These are phyloP conservation scores for Xanthoceras sorbifolium DNA, from an alignment of 345 rosid genomes.

Conservation along the genomic window DNA sequence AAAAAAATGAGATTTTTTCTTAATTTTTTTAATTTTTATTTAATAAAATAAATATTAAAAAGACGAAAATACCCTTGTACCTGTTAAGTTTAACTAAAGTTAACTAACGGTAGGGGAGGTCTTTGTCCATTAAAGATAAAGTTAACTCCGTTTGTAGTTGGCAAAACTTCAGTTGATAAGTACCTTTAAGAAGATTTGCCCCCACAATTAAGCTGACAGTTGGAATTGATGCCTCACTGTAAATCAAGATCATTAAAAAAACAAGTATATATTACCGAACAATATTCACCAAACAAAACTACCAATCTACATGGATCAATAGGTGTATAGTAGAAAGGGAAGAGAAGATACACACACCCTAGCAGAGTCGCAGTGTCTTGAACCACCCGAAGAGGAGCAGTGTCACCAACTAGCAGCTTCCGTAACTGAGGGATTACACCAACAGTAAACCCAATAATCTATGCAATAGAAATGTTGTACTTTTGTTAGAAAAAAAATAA, in stretches of 20 bases:
- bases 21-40: too few species aligned
- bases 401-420: constrained; percentile 28
- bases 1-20: too few species aligned
- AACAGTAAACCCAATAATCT: constrained; percentile 31
- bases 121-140: too few species aligned
- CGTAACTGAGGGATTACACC: constrained; percentile 28
- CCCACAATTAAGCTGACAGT: constrained; percentile 40
- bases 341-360: constrained; percentile 24
- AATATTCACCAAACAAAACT: background rate
- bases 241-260: background rate
- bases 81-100: too few species aligned
- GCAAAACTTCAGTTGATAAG: too few species aligned
- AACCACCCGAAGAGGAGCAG: constrained; percentile 37
- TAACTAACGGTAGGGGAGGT: too few species aligned
- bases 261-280: background rate
- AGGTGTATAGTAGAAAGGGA: background rate
- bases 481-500: too few species aligned
- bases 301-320: background rate
- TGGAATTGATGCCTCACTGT: constrained; percentile 49
- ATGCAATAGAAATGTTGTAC: background rate
- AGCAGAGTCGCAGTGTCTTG: constrained; percentile 27
- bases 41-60: too few species aligned
- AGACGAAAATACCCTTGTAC: too few species aligned
- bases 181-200: constrained; percentile 49
- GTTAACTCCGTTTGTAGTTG: too few species aligned